Base-by-base conservation (phyloP, 1,139 yeast genomes). In the Protomyces arabidopsidicola region DNA sequence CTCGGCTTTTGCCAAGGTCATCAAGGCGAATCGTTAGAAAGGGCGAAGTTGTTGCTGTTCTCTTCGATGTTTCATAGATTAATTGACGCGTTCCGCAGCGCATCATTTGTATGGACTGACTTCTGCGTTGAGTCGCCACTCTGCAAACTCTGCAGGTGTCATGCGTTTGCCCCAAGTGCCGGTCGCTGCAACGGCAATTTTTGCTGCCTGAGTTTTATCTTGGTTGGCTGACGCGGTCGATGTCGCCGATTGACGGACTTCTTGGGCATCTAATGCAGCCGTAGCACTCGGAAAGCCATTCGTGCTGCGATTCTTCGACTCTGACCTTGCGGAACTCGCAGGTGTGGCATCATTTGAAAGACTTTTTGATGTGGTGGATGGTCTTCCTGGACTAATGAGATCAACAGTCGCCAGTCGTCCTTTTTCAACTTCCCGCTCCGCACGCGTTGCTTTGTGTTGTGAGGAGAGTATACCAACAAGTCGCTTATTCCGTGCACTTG, bases 1-100 rank as follows among this genome's bases (percentile, higher is more conserved):
- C 55, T 61, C 65, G 14, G 45, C 52, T 31, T 35, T 58, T 18
- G 62, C 62, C 18, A 45, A 55, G 38, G 56, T 52, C 18, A 38
- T 48, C 53, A 58, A 58, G 53, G 62, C 62, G n/a, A 35, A 39
- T 14, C 38, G 56, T 2, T 38, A 38, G 12, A 35, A 50, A 27
- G 18, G 48, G 16, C n/a, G n/a, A 16, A 14, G 42, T 3, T 14
- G 14, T 38, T 3, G 6, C 16, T 38, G 8, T 14, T 12, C 31
- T 1, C 31, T 27, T 3, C 31, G 6, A 3, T 27, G 31, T 27
- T 5, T 5, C 31, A 27, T 27, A 27, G 31, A 5, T 27, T 27
- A 8, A 16, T 38, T 9, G 10, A 6, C 14, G n/a, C 12, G n/a
- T 38, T 16, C 42, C 12, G 42, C 12, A 38, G 18, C 42, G n/a